Evolutionary conservation across 1,284 basidiomycete genomes (phyloP).

Genomic region (Cutaneotrichosporon cavernicola): DNA sequence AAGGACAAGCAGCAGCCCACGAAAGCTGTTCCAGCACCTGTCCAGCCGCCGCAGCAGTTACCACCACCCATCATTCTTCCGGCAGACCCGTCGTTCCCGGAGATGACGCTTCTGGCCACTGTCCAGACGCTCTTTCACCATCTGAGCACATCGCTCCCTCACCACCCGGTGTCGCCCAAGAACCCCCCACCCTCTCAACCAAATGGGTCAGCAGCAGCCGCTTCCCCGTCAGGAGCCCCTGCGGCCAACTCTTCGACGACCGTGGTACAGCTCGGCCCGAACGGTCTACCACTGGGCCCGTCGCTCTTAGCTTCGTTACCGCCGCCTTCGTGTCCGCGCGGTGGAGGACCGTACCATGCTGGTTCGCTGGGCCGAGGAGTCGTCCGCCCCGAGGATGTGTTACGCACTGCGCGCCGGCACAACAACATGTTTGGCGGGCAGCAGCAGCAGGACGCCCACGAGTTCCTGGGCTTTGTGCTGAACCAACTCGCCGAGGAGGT

Average conservation of each 20-base stretch:
- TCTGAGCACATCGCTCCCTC: constrained; percentile 57
- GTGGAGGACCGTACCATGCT: constrained; percentile 49
- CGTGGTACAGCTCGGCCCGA: constrained; percentile 21
- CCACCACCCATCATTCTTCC: constrained; percentile 27
- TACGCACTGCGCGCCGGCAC: constrained; percentile 82
- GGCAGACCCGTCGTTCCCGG: constrained; percentile 60
- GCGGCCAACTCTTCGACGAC: constrained; percentile 37
- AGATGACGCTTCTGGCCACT: constrained; percentile 80
- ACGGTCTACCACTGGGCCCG: constrained; percentile 34
- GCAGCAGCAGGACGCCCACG: constrained; percentile 93
- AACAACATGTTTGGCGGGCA: constrained; percentile 82
- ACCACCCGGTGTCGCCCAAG: constrained; percentile 46
- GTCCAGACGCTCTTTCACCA: constrained; percentile 84
- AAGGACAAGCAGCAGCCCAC: constrained; percentile 8
- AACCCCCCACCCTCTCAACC: constrained; percentile 21
- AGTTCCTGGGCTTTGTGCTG: constrained; percentile 91
- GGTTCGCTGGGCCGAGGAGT: constrained; percentile 68
- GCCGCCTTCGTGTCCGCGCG: constrained; percentile 45
- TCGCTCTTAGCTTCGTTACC: constrained; percentile 49
- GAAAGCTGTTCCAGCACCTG: constrained; percentile 1
- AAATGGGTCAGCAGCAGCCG: background rate
- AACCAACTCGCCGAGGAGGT: constrained; percentile 93
- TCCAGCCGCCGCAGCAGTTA: constrained; percentile 15
- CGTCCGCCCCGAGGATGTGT: constrained; percentile 80
- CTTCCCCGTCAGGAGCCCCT: constrained; percentile 24